phyloP scores from a whole-genome alignment of 2,329 filamentous ascomycete species.

The Colletotrichum falcatum region DNA sequence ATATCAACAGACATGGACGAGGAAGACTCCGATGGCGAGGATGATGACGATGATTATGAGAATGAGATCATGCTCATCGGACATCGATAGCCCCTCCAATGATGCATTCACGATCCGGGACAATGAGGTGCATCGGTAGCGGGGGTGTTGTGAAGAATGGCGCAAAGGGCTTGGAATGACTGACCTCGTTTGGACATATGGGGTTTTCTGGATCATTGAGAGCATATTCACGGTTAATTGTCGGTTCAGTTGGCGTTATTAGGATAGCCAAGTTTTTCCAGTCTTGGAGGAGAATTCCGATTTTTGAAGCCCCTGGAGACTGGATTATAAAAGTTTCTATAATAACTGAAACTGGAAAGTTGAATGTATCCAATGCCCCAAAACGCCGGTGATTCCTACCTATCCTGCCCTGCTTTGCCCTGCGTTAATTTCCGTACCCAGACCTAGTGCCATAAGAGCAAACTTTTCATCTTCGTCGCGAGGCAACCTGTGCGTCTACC shows the following conservation, averaged over 20 bases:
- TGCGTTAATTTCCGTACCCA: conserved; percentile 13
- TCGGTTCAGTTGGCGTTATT: conserved; percentile 26
- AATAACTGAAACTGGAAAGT: conserved; percentile 21
- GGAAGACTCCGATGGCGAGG: conserved; percentile 56
- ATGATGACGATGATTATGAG: conserved; percentile 63
- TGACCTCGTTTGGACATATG: conserved; percentile 34
- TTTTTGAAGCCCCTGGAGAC: conserved; percentile 18
- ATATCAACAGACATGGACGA: conserved; percentile 52
- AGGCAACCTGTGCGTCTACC: conserved; percentile 56
- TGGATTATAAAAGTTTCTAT: conserved; percentile 33
- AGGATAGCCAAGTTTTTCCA: conserved; percentile 3
- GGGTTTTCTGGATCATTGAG: conserved; percentile 23
- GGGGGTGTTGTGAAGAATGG: conserved; percentile 13
- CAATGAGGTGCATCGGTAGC: conserved; percentile 21
- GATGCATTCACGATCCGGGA: conserved; percentile 2
- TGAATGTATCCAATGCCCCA: conserved; percentile 17
- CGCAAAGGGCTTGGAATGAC: conserved; percentile 20
- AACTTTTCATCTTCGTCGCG: conserved; percentile 44
- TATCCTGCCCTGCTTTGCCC: conserved; percentile 5
- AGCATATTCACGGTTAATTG: conserved; percentile 17
- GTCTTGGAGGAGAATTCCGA: background rate
- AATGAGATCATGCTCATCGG: conserved; percentile 64
- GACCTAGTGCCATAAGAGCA: background rate
- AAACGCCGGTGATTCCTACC: conserved; percentile 1
- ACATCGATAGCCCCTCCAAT: conserved; percentile 53